Evolutionary conservation across 163 green algal genomes (phyloP).

Genomic region (Scenedesmus sp.): DNA sequence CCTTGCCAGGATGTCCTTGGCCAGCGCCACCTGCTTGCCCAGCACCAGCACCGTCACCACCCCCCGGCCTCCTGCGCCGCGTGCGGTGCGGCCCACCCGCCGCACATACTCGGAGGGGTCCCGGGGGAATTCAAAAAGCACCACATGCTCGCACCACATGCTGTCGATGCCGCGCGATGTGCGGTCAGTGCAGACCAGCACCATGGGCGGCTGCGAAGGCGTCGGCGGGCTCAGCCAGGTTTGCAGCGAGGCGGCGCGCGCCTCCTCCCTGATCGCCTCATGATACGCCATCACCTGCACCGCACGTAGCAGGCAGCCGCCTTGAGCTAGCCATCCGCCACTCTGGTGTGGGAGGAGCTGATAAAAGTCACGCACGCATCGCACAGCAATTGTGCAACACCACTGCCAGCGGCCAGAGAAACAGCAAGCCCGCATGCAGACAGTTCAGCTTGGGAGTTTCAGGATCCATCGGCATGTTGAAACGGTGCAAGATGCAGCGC

Average conservation of each 20-base stretch:
- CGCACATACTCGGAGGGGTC: slow-evolving; percentile 97
- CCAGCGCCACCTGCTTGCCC: slow-evolving; percentile 90
- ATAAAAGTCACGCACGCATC: too few relatives aligned
- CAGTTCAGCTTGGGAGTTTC: too few relatives aligned
- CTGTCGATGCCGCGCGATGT: slow-evolving; percentile 80
- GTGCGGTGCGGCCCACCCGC: slow-evolving; percentile 88
- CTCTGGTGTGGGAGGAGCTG: too few relatives aligned
- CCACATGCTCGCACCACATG: slow-evolving; percentile 89
- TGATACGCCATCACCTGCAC: slow-evolving; percentile 89
- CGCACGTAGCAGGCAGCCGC: not conserved
- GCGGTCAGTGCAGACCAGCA: slow-evolving; percentile 95
- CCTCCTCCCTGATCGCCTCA: slow-evolving; percentile 81
- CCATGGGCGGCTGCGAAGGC: slow-evolving; percentile 44
- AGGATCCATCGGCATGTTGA: too few relatives aligned
- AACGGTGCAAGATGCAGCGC: not conserved
- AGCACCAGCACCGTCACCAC: slow-evolving; percentile 88
- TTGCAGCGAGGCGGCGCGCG: slow-evolving; percentile 63
- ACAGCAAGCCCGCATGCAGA: not conserved
- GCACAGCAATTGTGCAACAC: too few relatives aligned
- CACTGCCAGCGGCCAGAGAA: too few relatives aligned
- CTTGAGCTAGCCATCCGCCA: too few relatives aligned
- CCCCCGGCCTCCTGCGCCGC: slow-evolving; percentile 83
- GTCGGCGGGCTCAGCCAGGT: slow-evolving; percentile 70
- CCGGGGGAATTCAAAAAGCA: slow-evolving; percentile 97
- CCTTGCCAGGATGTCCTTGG: slow-evolving; percentile 77